Evolutionary conservation across 2,329 filamentous ascomycete species (phyloP), one percentile per base, ranked within the genome.

Genomic region (Arthroderma sp.): DNA sequence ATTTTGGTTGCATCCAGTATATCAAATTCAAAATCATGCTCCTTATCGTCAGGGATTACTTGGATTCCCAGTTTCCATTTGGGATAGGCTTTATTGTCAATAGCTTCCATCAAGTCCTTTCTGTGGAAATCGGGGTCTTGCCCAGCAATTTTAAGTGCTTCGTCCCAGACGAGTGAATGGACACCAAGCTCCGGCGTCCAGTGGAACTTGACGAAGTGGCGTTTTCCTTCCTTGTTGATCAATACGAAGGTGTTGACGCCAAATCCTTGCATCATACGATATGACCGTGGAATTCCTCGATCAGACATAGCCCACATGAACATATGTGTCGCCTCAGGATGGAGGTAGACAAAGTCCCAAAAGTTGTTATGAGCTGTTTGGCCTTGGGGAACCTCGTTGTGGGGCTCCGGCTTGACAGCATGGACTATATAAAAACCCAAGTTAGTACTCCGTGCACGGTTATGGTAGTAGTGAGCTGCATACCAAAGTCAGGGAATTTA

Each of bases 21-120:
- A 65, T 93, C 88, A 60, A 93, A 91, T 5, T 91, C 88, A 60
- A 91, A 94, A 15, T 87, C 81, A 61, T 91, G 77, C 67, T 88
- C 81, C 53, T 83, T 79, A 7, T 77, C 78, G 62, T 91, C 87
- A 0, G 85, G 80, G 21, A 93, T 80, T 2, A 84, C 77, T 66
- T 94, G 88, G n/a, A 94, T 83, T 44, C 86, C 87, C 59, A 93
- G 88, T 66, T 86, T 85, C 87, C 87, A 93, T 65, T 83, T 86
- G 7, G 87, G 87, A 64, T 78, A 90, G 0, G 78, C 77, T 5
- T 86, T 85, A 15, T 76, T 82, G 11, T 86, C 82, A 55, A 93
- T 91, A 4, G 87, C 87, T 59, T 87, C 82, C 65, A 78, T 79
- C 0, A 93, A 75, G 62, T 91, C 87, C 68, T 88, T 88, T 58